A percentile compares a stretch with the other conserved stretches of the same genome.
Evolutionary conservation across 352 stramenopile genomes (phyloP).

Genomic region (Halophytophthora polymorphica): DNA sequence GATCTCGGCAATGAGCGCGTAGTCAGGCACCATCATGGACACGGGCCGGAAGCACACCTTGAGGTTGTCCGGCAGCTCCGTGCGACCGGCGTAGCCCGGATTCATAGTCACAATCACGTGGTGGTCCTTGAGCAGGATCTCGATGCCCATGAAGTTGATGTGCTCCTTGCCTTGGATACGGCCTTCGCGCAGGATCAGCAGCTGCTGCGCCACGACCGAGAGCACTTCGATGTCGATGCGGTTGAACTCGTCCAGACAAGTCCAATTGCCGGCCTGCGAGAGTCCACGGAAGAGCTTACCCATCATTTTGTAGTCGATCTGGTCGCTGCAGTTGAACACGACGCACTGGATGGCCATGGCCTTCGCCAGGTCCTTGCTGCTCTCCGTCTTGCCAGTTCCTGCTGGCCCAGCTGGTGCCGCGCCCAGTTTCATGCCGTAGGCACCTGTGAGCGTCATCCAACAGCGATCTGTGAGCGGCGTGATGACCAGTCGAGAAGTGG

Average conservation of each 20-base stretch:
- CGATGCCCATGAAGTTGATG: constrained; percentile 96
- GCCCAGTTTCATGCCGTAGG: constrained; percentile 91
- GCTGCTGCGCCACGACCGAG: constrained; percentile 92
- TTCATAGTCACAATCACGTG: constrained; percentile 99
- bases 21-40: constrained; percentile 97
- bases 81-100: constrained; percentile 93
- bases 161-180: constrained; percentile 82
- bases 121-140: constrained; percentile 94
- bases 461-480: constrained; percentile 92
- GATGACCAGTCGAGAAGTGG: constrained; percentile 85
- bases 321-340: constrained; percentile 96
- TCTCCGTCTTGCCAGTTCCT: constrained; percentile 96
- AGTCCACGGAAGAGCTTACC: constrained; percentile 94
- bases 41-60: constrained; percentile 95
- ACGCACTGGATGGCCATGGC: constrained; percentile 93
- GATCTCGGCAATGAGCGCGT: constrained; percentile 95
- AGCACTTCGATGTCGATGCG: constrained; percentile 94
- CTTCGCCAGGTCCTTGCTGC: constrained; percentile 94
- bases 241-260: constrained; percentile 94
- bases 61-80: constrained; percentile 96
- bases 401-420: constrained; percentile 91
- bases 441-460: constrained; percentile 95
- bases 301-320: constrained; percentile 98
- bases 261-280: constrained; percentile 88
- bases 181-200: constrained; percentile 73